Evolutionary conservation across 495 filamentous ascomycete species (phyloP).

Genomic region (Penicillium daleae): DNA sequence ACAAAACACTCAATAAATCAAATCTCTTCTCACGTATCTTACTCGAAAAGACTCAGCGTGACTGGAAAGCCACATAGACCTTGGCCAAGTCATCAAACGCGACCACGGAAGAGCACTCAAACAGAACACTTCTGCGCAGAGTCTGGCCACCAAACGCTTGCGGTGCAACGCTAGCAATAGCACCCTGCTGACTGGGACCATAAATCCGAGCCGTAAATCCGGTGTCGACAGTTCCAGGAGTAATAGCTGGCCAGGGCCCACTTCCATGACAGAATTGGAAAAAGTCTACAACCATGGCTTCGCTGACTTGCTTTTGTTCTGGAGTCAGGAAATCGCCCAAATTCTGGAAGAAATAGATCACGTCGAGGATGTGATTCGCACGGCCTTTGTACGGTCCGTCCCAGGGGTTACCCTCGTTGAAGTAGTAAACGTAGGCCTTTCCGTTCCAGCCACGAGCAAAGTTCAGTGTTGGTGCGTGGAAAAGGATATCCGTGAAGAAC

Average conservation of each 20-base stretch:
- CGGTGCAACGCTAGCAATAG: slow-evolving; percentile 5
- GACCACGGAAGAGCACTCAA: slow-evolving; percentile 22
- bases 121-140: slow-evolving; percentile 29
- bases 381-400: slow-evolving; percentile 47
- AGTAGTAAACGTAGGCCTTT: slow-evolving; percentile 50
- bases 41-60: neutral
- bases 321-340: slow-evolving; percentile 40
- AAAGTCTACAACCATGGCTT: slow-evolving; percentile 46
- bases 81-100: slow-evolving; percentile 32
- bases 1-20: neutral
- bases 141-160: slow-evolving; percentile 31
- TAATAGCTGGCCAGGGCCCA: slow-evolving; percentile 39
- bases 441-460: slow-evolving; percentile 41
- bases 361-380: slow-evolving; percentile 49
- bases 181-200: slow-evolving; percentile 28
- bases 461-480: slow-evolving; percentile 41
- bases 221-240: slow-evolving; percentile 13
- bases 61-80: slow-evolving; percentile 23
- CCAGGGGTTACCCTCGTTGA: slow-evolving; percentile 55
- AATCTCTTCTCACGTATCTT: neutral
- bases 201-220: slow-evolving; percentile 34
- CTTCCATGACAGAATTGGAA: slow-evolving; percentile 49
- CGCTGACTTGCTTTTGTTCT: slow-evolving; percentile 33
- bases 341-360: slow-evolving; percentile 53
- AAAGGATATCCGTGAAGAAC: slow-evolving; percentile 44